These are phyloP conservation scores for Glaciozyma martinii DNA, from an alignment of 768 basidiomycete genomes.

Conservation along the genomic window DNA sequence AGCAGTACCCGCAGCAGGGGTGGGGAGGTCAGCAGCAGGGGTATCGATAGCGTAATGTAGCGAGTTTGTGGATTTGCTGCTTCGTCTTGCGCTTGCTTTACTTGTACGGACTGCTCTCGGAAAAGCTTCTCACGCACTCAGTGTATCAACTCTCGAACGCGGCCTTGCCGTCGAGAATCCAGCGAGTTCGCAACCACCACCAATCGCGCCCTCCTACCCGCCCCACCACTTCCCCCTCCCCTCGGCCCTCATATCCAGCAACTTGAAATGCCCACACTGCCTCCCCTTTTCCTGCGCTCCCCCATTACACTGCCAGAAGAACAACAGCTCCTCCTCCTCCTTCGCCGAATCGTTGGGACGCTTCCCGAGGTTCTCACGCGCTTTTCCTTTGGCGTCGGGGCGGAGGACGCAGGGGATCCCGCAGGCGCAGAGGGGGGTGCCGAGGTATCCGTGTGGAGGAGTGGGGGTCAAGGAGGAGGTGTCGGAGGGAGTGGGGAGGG, in stretches of 20 bases:
- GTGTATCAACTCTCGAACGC: no score
- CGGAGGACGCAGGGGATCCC: conserved; percentile 30
- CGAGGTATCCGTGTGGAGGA: conserved; percentile 5
- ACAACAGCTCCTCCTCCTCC: conserved; percentile 12
- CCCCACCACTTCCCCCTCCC: conserved; percentile 18
- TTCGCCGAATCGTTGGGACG: no score
- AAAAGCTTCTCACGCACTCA: no score
- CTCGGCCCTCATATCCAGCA: conserved; percentile 23
- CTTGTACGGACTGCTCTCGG: no score
- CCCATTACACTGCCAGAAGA: conserved; percentile 33
- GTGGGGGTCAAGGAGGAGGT: not conserved
- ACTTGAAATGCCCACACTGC: conserved; percentile 24
- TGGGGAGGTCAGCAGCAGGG: no score
- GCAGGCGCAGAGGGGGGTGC: conserved; percentile 33
- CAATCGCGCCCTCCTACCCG: no score
- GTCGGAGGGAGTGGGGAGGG: conserved; percentile 2
- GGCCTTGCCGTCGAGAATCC: no score
- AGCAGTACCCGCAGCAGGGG: no score
- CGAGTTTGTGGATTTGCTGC: no score
- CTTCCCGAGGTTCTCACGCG: not conserved
- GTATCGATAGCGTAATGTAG: no score
- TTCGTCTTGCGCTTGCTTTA: no score
- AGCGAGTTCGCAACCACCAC: no score
- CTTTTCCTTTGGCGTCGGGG: conserved; percentile 26
- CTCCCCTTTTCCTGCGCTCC: conserved; percentile 32